A percentile compares a stretch with the other conserved stretches of the same genome.
Conservation (phyloP, 225 moss, liverwort and hornwort genomes). For the Polytrichum formosum region DNA sequence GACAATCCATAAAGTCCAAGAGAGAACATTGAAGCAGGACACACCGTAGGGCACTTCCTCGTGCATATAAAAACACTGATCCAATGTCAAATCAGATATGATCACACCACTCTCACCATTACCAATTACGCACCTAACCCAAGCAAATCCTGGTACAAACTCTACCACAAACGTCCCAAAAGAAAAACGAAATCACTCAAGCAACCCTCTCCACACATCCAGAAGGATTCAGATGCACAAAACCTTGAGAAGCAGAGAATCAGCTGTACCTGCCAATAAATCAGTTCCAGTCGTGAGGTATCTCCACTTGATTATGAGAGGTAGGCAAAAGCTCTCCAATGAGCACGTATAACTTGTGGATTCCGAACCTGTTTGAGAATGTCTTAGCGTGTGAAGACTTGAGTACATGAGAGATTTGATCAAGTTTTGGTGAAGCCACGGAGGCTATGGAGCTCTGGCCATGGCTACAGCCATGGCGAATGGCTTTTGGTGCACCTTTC, state of each 20-base stretch:
- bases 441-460: not conserved
- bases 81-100: too few species aligned
- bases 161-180: too few species aligned
- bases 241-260: not conserved
- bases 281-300: not conserved
- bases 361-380: not conserved
- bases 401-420: not conserved
- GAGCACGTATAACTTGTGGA: not conserved
- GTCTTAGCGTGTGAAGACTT: not conserved
- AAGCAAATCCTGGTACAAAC: too few species aligned
- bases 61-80: too few species aligned
- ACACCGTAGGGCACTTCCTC: too few species aligned
- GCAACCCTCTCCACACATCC: not conserved
- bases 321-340: not conserved
- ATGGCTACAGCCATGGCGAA: constrained; percentile 1
- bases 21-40: too few species aligned
- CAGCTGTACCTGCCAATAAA: not conserved
- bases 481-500: not conserved
- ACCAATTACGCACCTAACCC: too few species aligned
- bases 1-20: too few species aligned
- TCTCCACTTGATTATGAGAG: not conserved
- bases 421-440: not conserved
- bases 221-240: constrained; percentile 4
- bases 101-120: too few species aligned
- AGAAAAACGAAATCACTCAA: not conserved